Base-by-base conservation (phyloP, 2,329 filamentous ascomycete species). In the Aspergillus tubingensis region DNA sequence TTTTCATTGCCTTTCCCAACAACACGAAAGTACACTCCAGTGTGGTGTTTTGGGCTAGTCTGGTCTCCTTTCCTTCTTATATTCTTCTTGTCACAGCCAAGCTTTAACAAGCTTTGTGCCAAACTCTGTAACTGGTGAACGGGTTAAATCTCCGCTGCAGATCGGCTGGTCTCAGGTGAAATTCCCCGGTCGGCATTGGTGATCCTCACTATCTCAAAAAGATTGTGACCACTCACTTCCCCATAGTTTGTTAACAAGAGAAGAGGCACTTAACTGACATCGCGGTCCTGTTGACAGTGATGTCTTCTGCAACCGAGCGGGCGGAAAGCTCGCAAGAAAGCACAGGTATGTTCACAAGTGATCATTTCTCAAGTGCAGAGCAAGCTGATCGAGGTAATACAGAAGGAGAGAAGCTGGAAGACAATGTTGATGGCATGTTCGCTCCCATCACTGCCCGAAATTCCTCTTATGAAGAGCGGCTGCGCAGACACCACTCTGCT, bases 401-500 rank as follows among this genome's bases (percentile, higher is more conserved):
- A 8, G 54, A 58, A 7, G 53, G 50, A 8, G 60, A 63, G 30
- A 62, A 61, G 21, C 56, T 57, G n/a, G 52, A 61, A 10, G 57
- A 60, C 3, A 59, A 62, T 8, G 36, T 60, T 2, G 64, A 68
- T 11, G 53, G 48, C 4, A 61, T 52, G 11, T 70, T 67, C 48
- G 68, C 59, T 8, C 70, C 72, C 19, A 73, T 74, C 38, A 68
- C 52, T 32, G 43, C 51, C 6, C 41, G 56, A 50, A 49, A 52
- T 21, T 36, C 47, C n/a, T 30, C 57, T 25, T 59, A 68, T 27
- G 65, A 67, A 8, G 60, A 65, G 21, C 62, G 57, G 6, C 51
- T 72, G 39, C 66, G 66, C 23, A 69, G 60, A 47, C 51, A 66
- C 43, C 65, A 64, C 8, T 69, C 68, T 2, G 67, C 62, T 43